These are phyloP conservation scores for Ambrosia artemisiifolia DNA, from an alignment of 129 eudicot genomes.

Conservation along the genomic window DNA sequence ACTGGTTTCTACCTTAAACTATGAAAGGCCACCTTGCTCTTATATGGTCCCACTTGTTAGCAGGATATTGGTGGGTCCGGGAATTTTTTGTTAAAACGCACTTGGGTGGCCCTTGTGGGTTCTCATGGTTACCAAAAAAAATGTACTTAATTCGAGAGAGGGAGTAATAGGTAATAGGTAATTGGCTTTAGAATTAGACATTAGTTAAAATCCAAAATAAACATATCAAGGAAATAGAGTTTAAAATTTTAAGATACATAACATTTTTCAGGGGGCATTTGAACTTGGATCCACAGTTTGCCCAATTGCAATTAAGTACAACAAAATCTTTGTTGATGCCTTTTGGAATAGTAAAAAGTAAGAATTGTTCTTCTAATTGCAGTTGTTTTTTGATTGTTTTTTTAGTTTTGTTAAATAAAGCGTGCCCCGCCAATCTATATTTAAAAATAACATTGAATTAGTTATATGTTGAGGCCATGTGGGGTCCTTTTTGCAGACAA, in stretches of 20 bases:
- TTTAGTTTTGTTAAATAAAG: not conserved
- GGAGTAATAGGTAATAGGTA: too few species aligned
- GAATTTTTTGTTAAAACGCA: too few species aligned
- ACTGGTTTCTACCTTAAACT: too few species aligned
- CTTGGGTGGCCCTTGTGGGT: too few species aligned
- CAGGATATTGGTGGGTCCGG: too few species aligned
- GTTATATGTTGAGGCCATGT: not conserved
- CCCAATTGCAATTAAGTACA: conserved; percentile 91
- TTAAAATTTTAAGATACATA: not conserved
- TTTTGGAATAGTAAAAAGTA: conserved; percentile 97
- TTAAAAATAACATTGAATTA: not conserved
- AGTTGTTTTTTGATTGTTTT: not conserved
- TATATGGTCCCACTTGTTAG: too few species aligned
- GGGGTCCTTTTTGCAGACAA: conserved; percentile 52
- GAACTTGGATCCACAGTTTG: conserved; percentile 94
- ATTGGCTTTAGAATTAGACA: not conserved
- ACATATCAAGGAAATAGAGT: conserved; percentile 2
- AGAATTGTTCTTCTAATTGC: conserved; percentile 16
- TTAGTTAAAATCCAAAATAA: not conserved
- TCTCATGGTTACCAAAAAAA: too few species aligned
- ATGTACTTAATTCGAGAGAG: too few species aligned
- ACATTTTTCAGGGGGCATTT: conserved; percentile 69
- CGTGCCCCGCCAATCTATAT: not conserved
- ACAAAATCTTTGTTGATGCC: conserved; percentile 97
- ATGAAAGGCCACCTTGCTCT: too few species aligned